Conservation (phyloP, 345 rosid species). For the Bretschneidera sinensis region DNA sequence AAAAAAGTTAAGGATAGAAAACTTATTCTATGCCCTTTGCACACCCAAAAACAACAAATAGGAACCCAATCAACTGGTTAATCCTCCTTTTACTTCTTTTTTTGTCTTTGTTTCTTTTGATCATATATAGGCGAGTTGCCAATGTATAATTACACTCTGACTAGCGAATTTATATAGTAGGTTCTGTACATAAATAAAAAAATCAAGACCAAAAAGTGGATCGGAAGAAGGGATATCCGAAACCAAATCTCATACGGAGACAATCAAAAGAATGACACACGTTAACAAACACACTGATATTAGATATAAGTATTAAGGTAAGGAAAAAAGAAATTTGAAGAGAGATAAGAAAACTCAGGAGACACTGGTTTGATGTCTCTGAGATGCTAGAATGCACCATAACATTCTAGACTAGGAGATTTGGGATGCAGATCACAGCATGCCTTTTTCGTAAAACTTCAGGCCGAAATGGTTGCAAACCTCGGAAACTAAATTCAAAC, state of each 20-base stretch:
- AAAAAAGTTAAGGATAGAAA: constrained; percentile 14
- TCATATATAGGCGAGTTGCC: constrained; percentile 57
- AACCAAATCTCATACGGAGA: constrained; percentile 29
- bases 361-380: constrained; percentile 42
- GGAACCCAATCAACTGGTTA: constrained; percentile 47
- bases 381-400: constrained; percentile 70
- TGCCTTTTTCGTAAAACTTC: constrained; percentile 64
- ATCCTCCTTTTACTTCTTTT: constrained; percentile 31
- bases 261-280: constrained; percentile 49
- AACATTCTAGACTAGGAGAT: constrained; percentile 45
- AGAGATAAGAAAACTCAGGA: constrained; percentile 21
- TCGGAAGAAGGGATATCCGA: constrained; percentile 27
- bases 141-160: constrained; percentile 56
- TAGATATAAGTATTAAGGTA: constrained; percentile 27
- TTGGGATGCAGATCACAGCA: constrained; percentile 61
- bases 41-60: constrained; percentile 33
- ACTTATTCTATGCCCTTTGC: constrained; percentile 56
- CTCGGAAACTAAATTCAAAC: constrained; percentile 28
- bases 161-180: constrained; percentile 27
- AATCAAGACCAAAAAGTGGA: constrained; percentile 43
- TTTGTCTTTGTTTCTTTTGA: constrained; percentile 20
- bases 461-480: constrained; percentile 80
- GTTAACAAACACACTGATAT: constrained; percentile 36
- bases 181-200: constrained; percentile 55
- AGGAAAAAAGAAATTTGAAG: constrained; percentile 13